Evolutionary conservation across 345 rosid genomes (phyloP).

Genomic region (Camelina laxa): DNA sequence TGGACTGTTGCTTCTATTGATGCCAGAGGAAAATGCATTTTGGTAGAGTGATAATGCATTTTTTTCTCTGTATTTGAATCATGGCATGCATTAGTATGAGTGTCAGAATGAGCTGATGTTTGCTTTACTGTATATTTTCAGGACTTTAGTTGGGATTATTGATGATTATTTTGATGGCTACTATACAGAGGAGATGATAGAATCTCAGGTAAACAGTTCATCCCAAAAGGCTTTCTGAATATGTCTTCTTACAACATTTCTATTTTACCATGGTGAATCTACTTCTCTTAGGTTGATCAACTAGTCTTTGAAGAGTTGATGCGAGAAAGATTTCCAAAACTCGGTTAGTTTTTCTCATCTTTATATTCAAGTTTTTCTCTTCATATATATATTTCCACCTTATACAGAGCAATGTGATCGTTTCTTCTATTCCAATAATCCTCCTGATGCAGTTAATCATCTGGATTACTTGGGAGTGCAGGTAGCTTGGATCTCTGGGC

Average conservation of each 20-base stretch:
- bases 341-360: conserved; percentile 70
- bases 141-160: conserved; percentile 90
- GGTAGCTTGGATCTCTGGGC: conserved; percentile 94
- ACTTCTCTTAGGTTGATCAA: conserved; percentile 80
- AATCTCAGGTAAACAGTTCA: conserved; percentile 74
- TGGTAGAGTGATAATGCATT: conserved; percentile 64
- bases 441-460: conserved; percentile 94
- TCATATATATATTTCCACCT: conserved; percentile 11
- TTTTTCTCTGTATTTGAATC: not conserved
- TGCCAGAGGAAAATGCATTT: conserved; percentile 99
- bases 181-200: conserved; percentile 92
- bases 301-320: conserved; percentile 93
- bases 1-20: conserved; percentile 88
- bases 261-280: not conserved
- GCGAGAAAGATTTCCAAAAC: conserved; percentile 92
- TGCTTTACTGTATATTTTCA: conserved; percentile 6
- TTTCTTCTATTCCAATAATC: conserved; percentile 53
- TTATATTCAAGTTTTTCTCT: conserved; percentile 9
- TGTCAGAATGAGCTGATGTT: too few species aligned
- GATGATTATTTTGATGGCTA: conserved; percentile 95
- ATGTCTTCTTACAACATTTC: conserved; percentile 3
- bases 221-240: conserved; percentile 8
- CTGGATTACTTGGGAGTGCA: conserved; percentile 99
- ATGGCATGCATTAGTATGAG: too few species aligned
- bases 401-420: conserved; percentile 44